phyloP scores from a whole-genome alignment of 768 basidiomycete genomes.

The Boletus vermiculosoides region DNA sequence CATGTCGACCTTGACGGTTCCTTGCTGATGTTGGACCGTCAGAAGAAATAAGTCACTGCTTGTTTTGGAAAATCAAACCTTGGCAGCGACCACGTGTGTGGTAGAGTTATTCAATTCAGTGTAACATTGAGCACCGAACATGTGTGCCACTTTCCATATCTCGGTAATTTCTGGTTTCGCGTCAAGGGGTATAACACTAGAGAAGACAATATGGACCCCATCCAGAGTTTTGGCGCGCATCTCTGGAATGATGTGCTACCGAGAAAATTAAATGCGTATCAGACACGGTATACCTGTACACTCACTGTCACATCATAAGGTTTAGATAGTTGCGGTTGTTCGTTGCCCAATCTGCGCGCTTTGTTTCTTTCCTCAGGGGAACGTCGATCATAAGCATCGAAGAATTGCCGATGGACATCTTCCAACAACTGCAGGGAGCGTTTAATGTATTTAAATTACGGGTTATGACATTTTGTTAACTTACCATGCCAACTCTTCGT shows the following conservation, averaged over 20 bases:
- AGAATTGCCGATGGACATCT: conserved; percentile 78
- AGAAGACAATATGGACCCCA: conserved; percentile 84
- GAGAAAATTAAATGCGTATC: conserved; percentile 2
- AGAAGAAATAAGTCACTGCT: conserved; percentile 6
- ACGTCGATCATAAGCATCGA: conserved; percentile 56
- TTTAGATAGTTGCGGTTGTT: conserved; percentile 32
- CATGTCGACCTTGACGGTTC: conserved; percentile 87
- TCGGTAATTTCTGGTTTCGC: conserved; percentile 75
- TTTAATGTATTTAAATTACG: not conserved
- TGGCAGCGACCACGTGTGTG: conserved; percentile 92
- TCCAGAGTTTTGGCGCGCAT: conserved; percentile 75
- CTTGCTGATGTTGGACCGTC: conserved; percentile 48
- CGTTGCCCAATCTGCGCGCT: conserved; percentile 24
- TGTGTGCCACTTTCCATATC: conserved; percentile 80
- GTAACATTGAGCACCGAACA: conserved; percentile 85
- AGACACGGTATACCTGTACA: conserved; percentile 7
- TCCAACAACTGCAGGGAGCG: conserved; percentile 60
- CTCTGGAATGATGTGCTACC: conserved; percentile 79
- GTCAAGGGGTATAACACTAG: conserved; percentile 92
- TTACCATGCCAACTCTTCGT: conserved; percentile 68
- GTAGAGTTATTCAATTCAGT: conserved; percentile 62
- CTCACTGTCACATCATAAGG: conserved; percentile 77
- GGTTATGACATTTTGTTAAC: conserved; percentile 15
- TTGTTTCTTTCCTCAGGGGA: conserved; percentile 29
- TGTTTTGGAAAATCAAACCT: conserved; percentile 46